Evolutionary conservation across 495 filamentous ascomycete species (phyloP).

Genomic region (Daldinia concentrica): DNA sequence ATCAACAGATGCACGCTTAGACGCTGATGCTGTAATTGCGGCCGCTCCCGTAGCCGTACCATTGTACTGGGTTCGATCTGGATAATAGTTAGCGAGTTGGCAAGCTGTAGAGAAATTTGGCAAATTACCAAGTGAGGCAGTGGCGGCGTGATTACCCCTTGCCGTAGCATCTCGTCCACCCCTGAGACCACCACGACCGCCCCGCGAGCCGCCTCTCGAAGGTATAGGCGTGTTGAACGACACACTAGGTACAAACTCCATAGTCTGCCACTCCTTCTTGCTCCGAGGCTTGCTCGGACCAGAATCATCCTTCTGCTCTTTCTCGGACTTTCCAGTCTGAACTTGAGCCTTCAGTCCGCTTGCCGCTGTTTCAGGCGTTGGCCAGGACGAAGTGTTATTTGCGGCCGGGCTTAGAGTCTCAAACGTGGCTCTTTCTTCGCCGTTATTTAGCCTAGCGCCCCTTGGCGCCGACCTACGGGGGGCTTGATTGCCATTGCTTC

Average conservation of each 20-base stretch:
- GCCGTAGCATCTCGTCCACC: constrained; percentile 57
- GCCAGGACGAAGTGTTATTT: constrained; percentile 83
- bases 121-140: constrained; percentile 31
- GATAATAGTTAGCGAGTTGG: constrained; percentile 14
- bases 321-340: constrained; percentile 72
- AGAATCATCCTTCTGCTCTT: constrained; percentile 71
- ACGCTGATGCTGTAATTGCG: constrained; percentile 36
- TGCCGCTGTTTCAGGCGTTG: constrained; percentile 83
- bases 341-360: constrained; percentile 57
- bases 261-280: constrained; percentile 76
- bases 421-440: constrained; percentile 47
- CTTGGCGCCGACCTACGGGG: constrained; percentile 57
- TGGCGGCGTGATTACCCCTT: constrained; percentile 40
- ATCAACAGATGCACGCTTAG: constrained; percentile 60
- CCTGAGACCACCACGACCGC: constrained; percentile 64
- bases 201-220: constrained; percentile 68
- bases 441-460: constrained; percentile 59
- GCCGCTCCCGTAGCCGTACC: constrained; percentile 19
- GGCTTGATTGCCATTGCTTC: constrained; percentile 51
- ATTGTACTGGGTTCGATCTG: constrained; percentile 42
- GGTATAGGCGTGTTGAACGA: constrained; percentile 86
- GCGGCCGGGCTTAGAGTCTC: constrained; percentile 65
- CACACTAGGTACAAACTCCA: constrained; percentile 78
- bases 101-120: not conserved
- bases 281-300: constrained; percentile 62